Percentiles rank a stretch among this genome's conserved stretches.
These are phyloP conservation scores for Calophaca sinica DNA, from an alignment of 306 rosid species.

Conservation along the genomic window DNA sequence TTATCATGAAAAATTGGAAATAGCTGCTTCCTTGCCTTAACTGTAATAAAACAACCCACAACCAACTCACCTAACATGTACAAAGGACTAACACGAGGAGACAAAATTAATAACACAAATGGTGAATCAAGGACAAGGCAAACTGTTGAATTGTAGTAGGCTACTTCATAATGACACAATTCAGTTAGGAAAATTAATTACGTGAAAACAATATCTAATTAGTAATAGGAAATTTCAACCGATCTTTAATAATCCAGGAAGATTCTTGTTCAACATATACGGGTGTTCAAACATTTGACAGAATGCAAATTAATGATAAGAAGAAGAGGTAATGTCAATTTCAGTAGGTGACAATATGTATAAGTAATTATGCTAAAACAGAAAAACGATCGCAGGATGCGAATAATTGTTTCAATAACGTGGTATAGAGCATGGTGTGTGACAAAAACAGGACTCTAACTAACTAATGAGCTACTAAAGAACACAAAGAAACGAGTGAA, in stretches of 20 bases:
- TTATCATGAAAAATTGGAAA: slow-evolving; percentile 6
- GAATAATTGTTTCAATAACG: background rate
- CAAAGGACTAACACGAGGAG: background rate
- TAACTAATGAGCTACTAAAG: background rate
- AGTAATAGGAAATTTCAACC: no score
- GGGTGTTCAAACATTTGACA: slow-evolving; percentile 29
- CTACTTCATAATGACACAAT: background rate
- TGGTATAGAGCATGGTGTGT: background rate
- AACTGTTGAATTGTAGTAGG: background rate
- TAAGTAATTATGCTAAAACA: slow-evolving; percentile 23
- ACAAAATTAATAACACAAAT: slow-evolving; percentile 23
- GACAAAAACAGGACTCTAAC: slow-evolving; percentile 11
- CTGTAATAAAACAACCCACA: background rate
- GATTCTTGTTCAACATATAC: no score
- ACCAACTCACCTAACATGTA: no score
- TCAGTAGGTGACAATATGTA: background rate
- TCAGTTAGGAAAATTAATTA: background rate
- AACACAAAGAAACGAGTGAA: slow-evolving; percentile 5
- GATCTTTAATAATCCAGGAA: no score
- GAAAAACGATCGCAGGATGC: slow-evolving; percentile 8
- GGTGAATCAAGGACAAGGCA: slow-evolving; percentile 13
- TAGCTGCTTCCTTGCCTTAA: slow-evolving; percentile 24
- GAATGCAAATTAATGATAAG: no score
- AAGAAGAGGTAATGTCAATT: slow-evolving; percentile 12
- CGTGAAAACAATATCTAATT: no score